Percentiles rank a stretch among this genome's conserved stretches.
Conservation (phyloP, 176 grass and related monocot genomes). For the Musa itinerans region DNA sequence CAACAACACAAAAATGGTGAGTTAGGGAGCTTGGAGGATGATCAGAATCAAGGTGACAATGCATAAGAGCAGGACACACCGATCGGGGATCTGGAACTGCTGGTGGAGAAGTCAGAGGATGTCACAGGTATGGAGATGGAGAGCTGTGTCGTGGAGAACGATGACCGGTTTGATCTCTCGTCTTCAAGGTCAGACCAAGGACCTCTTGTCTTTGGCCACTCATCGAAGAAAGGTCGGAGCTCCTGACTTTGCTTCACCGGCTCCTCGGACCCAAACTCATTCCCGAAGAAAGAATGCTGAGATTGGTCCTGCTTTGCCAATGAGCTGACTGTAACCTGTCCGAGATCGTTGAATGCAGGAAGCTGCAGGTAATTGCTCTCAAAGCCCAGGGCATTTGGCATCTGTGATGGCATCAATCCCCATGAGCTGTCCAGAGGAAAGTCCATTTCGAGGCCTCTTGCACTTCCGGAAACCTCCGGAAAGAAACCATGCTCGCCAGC, state of each 20-base stretch:
- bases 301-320: conserved; percentile 30
- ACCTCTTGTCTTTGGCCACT: conserved; percentile 67
- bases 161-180: conserved; percentile 30
- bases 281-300: conserved; percentile 35
- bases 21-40: background rate
- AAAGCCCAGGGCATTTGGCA: background rate
- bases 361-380: conserved; percentile 30
- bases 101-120: conserved; percentile 60
- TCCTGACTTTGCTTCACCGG: conserved; percentile 42
- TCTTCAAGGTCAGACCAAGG: conserved; percentile 53
- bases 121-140: conserved; percentile 80
- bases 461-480: background rate
- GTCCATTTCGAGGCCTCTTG: conserved; percentile 4
- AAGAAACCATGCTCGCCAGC: background rate
- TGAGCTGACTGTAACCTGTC: conserved; percentile 33
- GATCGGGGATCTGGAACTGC: conserved; percentile 45
- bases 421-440: conserved; percentile 32
- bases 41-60: background rate
- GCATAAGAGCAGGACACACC: conserved; percentile 22
- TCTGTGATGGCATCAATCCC: conserved; percentile 38
- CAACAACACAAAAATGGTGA: background rate
- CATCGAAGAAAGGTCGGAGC: conserved; percentile 79
- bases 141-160: conserved; percentile 69
- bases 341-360: conserved; percentile 29
- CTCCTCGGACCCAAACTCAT: conserved; percentile 22